Base-by-base conservation (phyloP, 2,329 filamentous ascomycete species). In the Sphaceloma murrayae region DNA sequence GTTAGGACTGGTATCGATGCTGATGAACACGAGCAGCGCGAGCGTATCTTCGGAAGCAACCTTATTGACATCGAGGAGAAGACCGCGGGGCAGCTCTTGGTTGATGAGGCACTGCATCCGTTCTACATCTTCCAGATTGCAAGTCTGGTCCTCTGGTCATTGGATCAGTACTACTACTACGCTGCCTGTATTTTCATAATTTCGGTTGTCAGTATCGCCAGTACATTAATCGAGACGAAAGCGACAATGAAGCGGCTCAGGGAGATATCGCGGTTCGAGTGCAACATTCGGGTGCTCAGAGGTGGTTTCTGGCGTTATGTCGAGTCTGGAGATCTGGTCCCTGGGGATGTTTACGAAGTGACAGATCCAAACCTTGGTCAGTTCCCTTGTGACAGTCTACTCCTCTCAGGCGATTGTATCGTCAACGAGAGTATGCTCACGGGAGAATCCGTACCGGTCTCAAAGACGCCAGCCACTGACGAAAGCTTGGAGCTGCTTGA, bases 381-480 rank as follows among this genome's bases (percentile, higher is more conserved):
- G 54, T 83, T 96, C 50, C 91, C 91, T 1, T 91, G 85, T 56
- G 91, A 98, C 62, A 94, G 89, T 61, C 68, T 98, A 24, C 67
- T 98, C 4, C 72, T 98, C 0, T 85, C 85, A 43, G 93, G 91
- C 30, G 93, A 98, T 63, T 95, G 88, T 57, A 96, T 98, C 50
- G 88, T 98, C 52, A 98, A 98, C 57, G 91, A 98, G 65, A 96
- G 91, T 65, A 98, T 98, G 91, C 75, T 98, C 26, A 98, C 91
- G 29, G 78, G 89, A 47, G 91, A 98, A 68, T 96, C 91, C 30
- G 88, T 98, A 3, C 93, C 91, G 2, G 89, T 98, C 1, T 94
- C 88, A 2, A 98, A 98, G 63, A 72, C 80, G 2, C 88, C 91
- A 1, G 80, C 86, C 3, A 86, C 77, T 2, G 80, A 94, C 57